Percentiles rank a stretch among this genome's conserved stretches.
Evolutionary conservation across 495 filamentous ascomycete species (phyloP).

Genomic region (Penicillium paxilli): DNA sequence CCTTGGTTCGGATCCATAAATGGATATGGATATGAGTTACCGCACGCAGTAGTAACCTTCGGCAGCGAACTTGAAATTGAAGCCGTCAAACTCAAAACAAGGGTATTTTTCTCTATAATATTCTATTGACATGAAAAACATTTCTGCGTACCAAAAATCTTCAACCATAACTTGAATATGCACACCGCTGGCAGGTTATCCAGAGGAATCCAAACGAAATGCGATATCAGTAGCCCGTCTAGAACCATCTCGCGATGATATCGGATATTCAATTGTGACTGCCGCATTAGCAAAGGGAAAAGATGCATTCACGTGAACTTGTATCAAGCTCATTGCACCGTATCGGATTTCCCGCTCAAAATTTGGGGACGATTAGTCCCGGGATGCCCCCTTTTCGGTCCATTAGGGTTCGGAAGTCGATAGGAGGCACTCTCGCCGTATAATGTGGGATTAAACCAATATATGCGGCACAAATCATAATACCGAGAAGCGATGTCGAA

Average conservation of each 20-base stretch:
- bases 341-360: background rate
- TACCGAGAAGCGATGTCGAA: constrained; percentile 2
- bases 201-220: background rate
- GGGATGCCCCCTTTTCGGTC: background rate
- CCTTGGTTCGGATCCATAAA: no score
- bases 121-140: no score
- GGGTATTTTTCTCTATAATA: no score
- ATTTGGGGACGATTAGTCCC: background rate
- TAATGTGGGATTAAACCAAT: constrained; percentile 4
- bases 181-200: no score
- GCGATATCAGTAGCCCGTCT: background rate
- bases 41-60: no score
- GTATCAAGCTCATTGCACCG: background rate
- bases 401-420: background rate
- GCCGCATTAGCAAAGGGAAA: background rate
- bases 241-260: background rate
- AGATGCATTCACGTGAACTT: background rate
- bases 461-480: background rate
- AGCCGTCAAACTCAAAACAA: no score
- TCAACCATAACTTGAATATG: no score
- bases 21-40: no score
- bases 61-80: no score
- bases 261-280: background rate
- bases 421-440: background rate
- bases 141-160: no score